Evolutionary conservation across 164 flowering plant species (phyloP).

Genomic region (Aristolochia californica): DNA sequence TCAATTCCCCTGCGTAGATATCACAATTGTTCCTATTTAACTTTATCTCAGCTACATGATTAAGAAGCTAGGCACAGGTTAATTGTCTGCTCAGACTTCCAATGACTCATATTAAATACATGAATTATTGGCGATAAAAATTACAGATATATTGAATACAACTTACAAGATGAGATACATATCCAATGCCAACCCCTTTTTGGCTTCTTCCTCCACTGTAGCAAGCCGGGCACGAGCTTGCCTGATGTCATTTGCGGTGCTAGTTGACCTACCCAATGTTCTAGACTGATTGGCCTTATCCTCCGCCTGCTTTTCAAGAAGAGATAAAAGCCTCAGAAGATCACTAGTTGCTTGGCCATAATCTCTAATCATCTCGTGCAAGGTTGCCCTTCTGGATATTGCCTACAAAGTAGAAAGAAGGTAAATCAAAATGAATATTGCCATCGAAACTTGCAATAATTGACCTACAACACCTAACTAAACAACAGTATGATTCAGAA

Average conservation of each 20-base stretch:
- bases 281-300: slow-evolving; percentile 28
- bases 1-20: slow-evolving; percentile 60
- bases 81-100: no score
- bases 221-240: slow-evolving; percentile 47
- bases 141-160: background rate
- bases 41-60: background rate
- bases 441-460: background rate
- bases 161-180: slow-evolving; percentile 86
- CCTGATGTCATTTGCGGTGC: slow-evolving; percentile 35
- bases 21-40: background rate
- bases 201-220: slow-evolving; percentile 51
- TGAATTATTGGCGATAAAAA: no score
- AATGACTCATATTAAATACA: no score
- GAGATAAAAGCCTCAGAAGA: slow-evolving; percentile 45
- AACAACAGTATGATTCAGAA: no score
- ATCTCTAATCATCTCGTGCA: slow-evolving; percentile 84
- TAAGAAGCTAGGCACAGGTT: background rate
- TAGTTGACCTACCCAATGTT: slow-evolving; percentile 17
- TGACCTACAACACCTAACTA: no score
- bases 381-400: slow-evolving; percentile 77
- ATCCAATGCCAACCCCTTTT: slow-evolving; percentile 53
- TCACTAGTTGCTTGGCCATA: slow-evolving; percentile 73
- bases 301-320: slow-evolving; percentile 44
- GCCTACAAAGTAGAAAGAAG: slow-evolving; percentile 44
- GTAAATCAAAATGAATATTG: background rate